Evolutionary conservation across 805 yeast species (phyloP), one percentile per base, ranked within the genome.

Genomic region (Yamadazyma phyllophila): DNA sequence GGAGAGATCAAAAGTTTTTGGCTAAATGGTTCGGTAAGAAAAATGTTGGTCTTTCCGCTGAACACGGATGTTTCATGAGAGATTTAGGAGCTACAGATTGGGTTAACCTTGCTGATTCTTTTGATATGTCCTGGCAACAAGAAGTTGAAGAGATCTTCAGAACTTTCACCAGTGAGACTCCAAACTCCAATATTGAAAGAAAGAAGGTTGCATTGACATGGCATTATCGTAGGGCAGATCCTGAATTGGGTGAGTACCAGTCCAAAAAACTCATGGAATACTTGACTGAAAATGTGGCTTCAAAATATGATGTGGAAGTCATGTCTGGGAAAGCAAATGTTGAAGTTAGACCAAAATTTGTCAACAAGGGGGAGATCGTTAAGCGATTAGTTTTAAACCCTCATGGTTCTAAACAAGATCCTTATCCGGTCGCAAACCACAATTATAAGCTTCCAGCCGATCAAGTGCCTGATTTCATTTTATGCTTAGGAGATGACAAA

Each of bases 261-360:
- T 95, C 97, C 0, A 70, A 77, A 12, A 80, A 83, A 60, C 49
- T 52, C 20, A 78, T 83, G 50, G 74, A 81, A 16, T 84, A 83
- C 49, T 66, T 94, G 51, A 69, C 75, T 47, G 71, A 69, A 13
- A 76, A 83, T 1, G 78, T 91, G 9, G 85, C 78, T 2, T 66
- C 64, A 26, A 76, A 78, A 16, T 86, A 81, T 59, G 96, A 89
- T 50, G 85, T 94, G 36, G 99, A 94, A 60, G 94, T 94, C 12
- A 92, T 94, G 97, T 76, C 85, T 11, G 99, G 99, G 39, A 94
- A 94, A 67, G 98, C 98, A 27, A 94, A 94, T 60, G 78, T 94
- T 38, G 99, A 94, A 67, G 98, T 94, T n/a, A 77, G 99, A 52
- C 99, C 99, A 11, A 80, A 81, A 48, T 87, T 90, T 62, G 89